Evolutionary conservation across 2,329 filamentous ascomycete species (phyloP).

Genomic region (Hysterium pulicare): DNA sequence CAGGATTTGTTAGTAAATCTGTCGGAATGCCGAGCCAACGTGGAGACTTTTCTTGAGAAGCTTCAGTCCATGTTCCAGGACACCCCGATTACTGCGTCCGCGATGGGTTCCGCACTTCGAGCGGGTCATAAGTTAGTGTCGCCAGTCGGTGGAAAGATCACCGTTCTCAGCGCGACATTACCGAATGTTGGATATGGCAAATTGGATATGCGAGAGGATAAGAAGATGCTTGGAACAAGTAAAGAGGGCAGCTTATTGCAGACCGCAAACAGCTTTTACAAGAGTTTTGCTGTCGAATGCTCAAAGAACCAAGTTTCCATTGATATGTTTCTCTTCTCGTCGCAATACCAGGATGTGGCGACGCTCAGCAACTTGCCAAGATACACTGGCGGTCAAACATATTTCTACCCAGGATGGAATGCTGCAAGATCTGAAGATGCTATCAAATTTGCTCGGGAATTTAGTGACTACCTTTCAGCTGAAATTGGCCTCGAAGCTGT

Average conservation of each 20-base stretch:
- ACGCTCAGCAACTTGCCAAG: constrained; percentile 91
- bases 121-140: constrained; percentile 96
- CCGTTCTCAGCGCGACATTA: constrained; percentile 82
- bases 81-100: constrained; percentile 84
- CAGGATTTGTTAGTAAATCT: constrained; percentile 87
- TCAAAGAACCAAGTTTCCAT: constrained; percentile 98
- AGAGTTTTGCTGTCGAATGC: constrained; percentile 97
- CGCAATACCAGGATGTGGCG: constrained; percentile 95
- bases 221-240: constrained; percentile 88
- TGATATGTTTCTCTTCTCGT: constrained; percentile 96
- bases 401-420: constrained; percentile 98
- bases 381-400: constrained; percentile 96
- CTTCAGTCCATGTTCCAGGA: constrained; percentile 96
- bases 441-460: constrained; percentile 95
- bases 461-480: constrained; percentile 93
- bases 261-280: constrained; percentile 95
- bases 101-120: constrained; percentile 88
- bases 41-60: constrained; percentile 86
- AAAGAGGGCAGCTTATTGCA: constrained; percentile 87
- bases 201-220: constrained; percentile 91
- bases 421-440: constrained; percentile 90
- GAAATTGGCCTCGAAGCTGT: constrained; percentile 97
- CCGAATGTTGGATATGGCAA: constrained; percentile 88
- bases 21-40: constrained; percentile 82
- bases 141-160: constrained; percentile 89